Evolutionary conservation across 306 rosid species (phyloP).

Genomic region (Cercis canadensis): DNA sequence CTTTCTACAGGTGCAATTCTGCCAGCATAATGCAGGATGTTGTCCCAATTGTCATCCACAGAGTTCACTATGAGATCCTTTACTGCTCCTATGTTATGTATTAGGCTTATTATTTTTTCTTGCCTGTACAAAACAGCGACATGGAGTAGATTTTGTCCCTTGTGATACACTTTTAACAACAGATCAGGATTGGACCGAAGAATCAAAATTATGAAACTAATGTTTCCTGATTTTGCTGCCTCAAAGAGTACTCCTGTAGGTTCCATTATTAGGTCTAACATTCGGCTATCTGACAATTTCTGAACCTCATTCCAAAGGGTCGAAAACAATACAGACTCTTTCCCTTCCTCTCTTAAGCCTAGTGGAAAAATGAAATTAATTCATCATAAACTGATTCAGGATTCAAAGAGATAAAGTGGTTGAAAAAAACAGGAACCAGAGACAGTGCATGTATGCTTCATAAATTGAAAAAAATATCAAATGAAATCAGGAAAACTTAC

Average conservation of each 20-base stretch:
- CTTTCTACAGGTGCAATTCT: background rate
- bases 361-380: no score
- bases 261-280: background rate
- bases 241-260: background rate
- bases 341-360: no score
- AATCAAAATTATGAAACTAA: background rate
- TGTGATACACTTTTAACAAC: background rate
- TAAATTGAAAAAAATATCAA: no score
- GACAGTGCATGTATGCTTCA: no score
- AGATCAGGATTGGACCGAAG: background rate
- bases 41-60: background rate
- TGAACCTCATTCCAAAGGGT: background rate
- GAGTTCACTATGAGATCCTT: background rate
- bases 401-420: no score
- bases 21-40: conserved; percentile 1
- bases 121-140: background rate
- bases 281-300: background rate
- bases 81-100: background rate
- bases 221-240: background rate
- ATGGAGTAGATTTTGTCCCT: background rate
- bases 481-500: no score
- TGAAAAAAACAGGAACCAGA: no score
- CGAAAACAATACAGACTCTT: background rate
- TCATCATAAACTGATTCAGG: no score
- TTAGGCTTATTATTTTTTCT: background rate